Conservation (phyloP, 768 basidiomycete species). For the Auriscalpium microsporum region DNA sequence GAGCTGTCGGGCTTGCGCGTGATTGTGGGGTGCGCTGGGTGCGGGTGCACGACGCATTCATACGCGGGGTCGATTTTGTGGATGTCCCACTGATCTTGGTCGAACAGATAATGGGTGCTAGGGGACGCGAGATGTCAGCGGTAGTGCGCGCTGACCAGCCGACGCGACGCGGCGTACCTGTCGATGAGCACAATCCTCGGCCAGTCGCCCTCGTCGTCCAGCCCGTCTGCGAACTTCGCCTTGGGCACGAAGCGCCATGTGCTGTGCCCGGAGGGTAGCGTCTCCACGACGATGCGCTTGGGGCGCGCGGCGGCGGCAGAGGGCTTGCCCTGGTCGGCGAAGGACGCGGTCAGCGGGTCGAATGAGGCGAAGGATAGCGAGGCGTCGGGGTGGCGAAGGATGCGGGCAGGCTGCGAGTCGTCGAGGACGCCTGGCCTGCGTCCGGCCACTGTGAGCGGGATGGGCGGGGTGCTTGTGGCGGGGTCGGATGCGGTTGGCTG, state of each 20-base stretch:
- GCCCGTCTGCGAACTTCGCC: constrained; percentile 49
- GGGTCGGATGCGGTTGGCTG: no score
- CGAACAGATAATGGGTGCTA: constrained; percentile 43
- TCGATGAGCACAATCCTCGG: constrained; percentile 59
- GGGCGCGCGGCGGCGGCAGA: constrained; percentile 44
- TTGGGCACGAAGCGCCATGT: constrained; percentile 75
- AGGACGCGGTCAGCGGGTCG: constrained; percentile 47
- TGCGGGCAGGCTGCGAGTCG: constrained; percentile 46
- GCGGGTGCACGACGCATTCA: constrained; percentile 44
- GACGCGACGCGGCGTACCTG: constrained; percentile 41
- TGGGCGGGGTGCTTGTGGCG: no score
- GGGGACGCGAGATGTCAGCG: neutral
- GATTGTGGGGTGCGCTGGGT: constrained; percentile 21
- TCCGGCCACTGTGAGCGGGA: no score
- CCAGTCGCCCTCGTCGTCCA: constrained; percentile 60
- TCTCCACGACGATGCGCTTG: constrained; percentile 71
- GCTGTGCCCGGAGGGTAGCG: constrained; percentile 35
- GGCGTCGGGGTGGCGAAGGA: constrained; percentile 53
- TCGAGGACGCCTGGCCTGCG: constrained; percentile 56
- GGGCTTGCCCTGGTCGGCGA: constrained; percentile 26
- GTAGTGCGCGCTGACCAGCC: no score
- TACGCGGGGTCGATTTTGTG: constrained; percentile 77
- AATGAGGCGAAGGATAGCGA: constrained; percentile 68
- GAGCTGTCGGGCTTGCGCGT: constrained; percentile 8
- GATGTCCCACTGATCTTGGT: constrained; percentile 80